Conservation (phyloP, 176 grass and related monocot species). For the Hsuehochloa calcarea region DNA sequence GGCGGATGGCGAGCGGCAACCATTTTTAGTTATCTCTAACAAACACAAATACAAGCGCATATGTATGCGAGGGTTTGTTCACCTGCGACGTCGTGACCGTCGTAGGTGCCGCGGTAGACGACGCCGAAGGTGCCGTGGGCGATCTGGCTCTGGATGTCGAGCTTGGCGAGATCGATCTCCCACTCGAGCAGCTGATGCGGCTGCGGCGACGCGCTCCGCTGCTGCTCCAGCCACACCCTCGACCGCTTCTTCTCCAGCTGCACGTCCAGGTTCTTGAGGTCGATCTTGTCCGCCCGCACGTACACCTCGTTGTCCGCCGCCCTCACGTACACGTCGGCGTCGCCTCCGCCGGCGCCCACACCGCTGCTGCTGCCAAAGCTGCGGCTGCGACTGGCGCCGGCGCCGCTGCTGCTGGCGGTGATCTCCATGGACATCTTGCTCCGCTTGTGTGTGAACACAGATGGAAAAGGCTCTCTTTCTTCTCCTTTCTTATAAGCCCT, state of each 20-base stretch:
- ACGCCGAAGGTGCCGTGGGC: constrained; percentile 84
- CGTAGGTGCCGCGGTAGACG: constrained; percentile 81
- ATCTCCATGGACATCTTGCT: not conserved
- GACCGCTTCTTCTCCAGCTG: constrained; percentile 84
- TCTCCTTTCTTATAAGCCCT: not conserved
- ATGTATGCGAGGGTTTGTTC: not conserved
- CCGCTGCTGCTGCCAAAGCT: not conserved
- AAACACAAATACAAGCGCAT: not conserved
- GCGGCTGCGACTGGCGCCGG: not conserved
- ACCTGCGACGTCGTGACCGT: constrained; percentile 79
- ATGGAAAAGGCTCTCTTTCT: not conserved
- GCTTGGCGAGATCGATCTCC: constrained; percentile 77
- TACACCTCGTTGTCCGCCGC: constrained; percentile 52
- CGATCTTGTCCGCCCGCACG: constrained; percentile 67
- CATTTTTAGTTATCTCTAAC: not conserved
- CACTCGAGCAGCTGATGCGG: constrained; percentile 53
- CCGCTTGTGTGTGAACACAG: not conserved
- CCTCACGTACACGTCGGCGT: constrained; percentile 35
- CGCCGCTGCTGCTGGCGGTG: not conserved
- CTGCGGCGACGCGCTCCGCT: constrained; percentile 30
- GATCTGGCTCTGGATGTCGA: constrained; percentile 67
- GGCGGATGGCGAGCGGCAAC: not conserved
- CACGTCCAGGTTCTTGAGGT: constrained; percentile 65
- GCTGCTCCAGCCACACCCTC: constrained; percentile 62
- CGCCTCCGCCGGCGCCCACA: not conserved